Evolutionary conservation across 179 eudicot species (phyloP).

Genomic region (Beta corolliflora): DNA sequence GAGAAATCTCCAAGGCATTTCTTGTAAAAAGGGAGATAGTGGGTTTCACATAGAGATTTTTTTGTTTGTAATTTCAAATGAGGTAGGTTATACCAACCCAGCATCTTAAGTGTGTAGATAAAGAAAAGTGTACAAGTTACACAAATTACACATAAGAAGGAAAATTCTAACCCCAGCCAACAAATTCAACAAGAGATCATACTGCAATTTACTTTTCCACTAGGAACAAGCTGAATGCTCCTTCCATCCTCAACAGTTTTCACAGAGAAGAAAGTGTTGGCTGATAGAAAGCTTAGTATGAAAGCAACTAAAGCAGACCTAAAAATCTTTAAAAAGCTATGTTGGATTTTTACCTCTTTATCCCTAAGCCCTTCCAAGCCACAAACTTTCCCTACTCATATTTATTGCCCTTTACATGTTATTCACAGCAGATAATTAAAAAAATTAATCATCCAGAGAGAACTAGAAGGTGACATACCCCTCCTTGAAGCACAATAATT

Average conservation of each 20-base stretch:
- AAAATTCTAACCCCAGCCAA: background rate
- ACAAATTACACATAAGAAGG: background rate
- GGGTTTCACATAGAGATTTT: background rate
- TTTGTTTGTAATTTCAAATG: background rate
- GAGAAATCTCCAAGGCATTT: background rate
- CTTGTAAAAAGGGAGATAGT: background rate
- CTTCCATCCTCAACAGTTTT: too few species aligned
- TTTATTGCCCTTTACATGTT: background rate
- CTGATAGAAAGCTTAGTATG: background rate
- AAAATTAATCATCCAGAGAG: background rate
- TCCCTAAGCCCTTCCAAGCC: background rate
- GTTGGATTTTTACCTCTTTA: background rate
- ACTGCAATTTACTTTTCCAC: background rate
- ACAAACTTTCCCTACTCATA: background rate
- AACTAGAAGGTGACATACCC: slow-evolving; percentile 49
- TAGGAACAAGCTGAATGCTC: background rate
- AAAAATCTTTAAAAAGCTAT: background rate
- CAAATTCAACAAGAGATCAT: background rate
- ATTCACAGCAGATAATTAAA: background rate
- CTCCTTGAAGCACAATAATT: slow-evolving; percentile 89
- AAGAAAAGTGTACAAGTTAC: background rate
- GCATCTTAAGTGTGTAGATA: background rate
- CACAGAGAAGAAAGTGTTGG: background rate
- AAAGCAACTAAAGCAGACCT: background rate
- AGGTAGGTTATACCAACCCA: background rate